These are phyloP conservation scores for Penicillium ochrochloron DNA, from an alignment of 495 filamentous ascomycete species.

Conservation along the genomic window DNA sequence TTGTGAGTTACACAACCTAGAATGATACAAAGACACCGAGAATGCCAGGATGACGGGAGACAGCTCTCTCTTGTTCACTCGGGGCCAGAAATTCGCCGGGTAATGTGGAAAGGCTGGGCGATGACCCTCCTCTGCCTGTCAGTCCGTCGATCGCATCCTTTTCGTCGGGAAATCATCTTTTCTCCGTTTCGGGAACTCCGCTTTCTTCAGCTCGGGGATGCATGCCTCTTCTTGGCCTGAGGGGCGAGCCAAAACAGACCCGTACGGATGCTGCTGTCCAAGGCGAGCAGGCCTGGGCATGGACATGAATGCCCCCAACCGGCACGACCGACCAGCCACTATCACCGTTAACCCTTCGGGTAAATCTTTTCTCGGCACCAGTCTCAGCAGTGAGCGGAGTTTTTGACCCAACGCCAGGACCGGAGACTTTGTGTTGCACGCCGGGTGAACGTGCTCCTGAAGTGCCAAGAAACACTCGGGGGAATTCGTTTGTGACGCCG, in stretches of 20 bases:
- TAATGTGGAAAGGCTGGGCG: background rate
- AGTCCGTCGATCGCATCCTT: background rate
- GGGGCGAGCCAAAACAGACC: background rate
- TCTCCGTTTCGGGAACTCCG: background rate
- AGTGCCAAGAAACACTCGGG: slow-evolving; percentile 30
- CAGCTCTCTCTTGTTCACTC: background rate
- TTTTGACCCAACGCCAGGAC: background rate
- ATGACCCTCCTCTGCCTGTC: background rate
- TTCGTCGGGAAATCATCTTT: background rate
- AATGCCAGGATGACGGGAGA: background rate
- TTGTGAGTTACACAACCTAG: background rate
- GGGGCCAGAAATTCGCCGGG: background rate
- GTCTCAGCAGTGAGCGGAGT: background rate
- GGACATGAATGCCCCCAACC: background rate
- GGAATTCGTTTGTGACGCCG: slow-evolving; percentile 21
- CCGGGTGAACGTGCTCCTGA: slow-evolving; percentile 13
- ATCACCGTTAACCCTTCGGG: background rate
- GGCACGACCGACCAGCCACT: background rate
- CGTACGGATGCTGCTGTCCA: background rate
- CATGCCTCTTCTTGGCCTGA: background rate
- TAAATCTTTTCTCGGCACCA: background rate
- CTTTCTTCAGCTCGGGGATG: slow-evolving; percentile 7
- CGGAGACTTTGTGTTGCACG: background rate
- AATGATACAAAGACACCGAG: background rate
- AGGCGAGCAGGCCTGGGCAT: background rate